These are phyloP conservation scores for Colletotrichum sp. DNA, from an alignment of 2,329 filamentous ascomycete species.

Conservation along the genomic window DNA sequence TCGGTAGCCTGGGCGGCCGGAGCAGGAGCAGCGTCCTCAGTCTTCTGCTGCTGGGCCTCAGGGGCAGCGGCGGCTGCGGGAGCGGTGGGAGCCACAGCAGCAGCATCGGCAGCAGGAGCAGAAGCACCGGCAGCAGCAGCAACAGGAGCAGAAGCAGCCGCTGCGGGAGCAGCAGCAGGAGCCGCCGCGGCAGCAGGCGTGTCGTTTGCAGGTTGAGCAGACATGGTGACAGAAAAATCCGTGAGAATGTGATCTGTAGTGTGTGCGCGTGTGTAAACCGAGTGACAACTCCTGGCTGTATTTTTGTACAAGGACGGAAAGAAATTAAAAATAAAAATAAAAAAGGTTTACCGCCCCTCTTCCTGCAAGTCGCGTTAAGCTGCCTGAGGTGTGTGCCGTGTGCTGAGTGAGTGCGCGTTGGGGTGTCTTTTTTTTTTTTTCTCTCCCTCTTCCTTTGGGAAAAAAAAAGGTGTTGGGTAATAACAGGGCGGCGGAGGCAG, in stretches of 20 bases:
- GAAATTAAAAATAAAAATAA: background rate
- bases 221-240: slow-evolving; percentile 26
- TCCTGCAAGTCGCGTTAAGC: background rate
- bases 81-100: slow-evolving; percentile 10
- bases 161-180: slow-evolving; percentile 1
- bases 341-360: slow-evolving; percentile 9
- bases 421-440: background rate
- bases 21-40: slow-evolving; percentile 14
- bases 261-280: background rate
- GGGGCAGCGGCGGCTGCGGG: slow-evolving; percentile 28
- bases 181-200: background rate
- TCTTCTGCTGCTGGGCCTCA: slow-evolving; percentile 1
- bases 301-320: background rate
- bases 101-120: background rate
- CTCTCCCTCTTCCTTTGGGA: background rate
- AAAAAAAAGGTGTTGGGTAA: background rate
- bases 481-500: background rate
- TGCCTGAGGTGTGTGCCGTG: background rate
- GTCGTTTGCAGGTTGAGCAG: slow-evolving; percentile 29
- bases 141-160: background rate
- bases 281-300: background rate
- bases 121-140: slow-evolving; percentile 20
- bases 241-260: background rate
- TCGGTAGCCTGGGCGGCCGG: slow-evolving; percentile 25
- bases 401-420: background rate